A percentile compares a stretch with the other conserved stretches of the same genome.
phyloP scores from a whole-genome alignment of 2,329 filamentous ascomycete genomes.

The Talaromyces sp. region DNA sequence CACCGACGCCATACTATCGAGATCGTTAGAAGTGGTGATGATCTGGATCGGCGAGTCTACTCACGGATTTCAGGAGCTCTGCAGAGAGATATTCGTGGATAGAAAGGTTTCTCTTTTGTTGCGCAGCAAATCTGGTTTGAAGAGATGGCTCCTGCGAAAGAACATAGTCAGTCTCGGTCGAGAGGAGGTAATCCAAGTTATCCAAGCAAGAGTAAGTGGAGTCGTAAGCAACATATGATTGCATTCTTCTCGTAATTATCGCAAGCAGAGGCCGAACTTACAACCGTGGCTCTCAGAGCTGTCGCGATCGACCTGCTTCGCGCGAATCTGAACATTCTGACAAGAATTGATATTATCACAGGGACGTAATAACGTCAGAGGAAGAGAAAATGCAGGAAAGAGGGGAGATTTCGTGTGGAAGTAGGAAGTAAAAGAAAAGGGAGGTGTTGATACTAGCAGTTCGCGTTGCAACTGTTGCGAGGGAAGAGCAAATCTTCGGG shows the following conservation, averaged over 20 bases:
- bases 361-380: conserved; percentile 2
- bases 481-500: conserved; percentile 14
- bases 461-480: not conserved
- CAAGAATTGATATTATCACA: not conserved
- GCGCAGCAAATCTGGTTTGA: conserved; percentile 56
- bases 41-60: conserved; percentile 21
- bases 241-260: not conserved
- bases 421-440: not conserved
- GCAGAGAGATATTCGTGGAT: conserved; percentile 99
- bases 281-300: conserved; percentile 74
- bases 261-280: conserved; percentile 44
- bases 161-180: conserved; percentile 47
- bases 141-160: conserved; percentile 52
- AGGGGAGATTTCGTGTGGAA: conserved; percentile 2
- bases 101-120: conserved; percentile 85
- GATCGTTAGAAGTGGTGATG: conserved; percentile 19
- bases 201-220: not conserved
- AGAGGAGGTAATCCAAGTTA: not conserved
- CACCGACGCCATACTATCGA: conserved; percentile 82
- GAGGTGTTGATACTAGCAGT: not conserved
- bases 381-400: not conserved
- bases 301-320: conserved; percentile 77
- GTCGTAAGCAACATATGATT: not conserved
- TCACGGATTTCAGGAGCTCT: conserved; percentile 72
- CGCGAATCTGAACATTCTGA: conserved; percentile 78